Base-by-base conservation (phyloP, 164 flowering plant species). In the Aristolochia fimbriata region DNA sequence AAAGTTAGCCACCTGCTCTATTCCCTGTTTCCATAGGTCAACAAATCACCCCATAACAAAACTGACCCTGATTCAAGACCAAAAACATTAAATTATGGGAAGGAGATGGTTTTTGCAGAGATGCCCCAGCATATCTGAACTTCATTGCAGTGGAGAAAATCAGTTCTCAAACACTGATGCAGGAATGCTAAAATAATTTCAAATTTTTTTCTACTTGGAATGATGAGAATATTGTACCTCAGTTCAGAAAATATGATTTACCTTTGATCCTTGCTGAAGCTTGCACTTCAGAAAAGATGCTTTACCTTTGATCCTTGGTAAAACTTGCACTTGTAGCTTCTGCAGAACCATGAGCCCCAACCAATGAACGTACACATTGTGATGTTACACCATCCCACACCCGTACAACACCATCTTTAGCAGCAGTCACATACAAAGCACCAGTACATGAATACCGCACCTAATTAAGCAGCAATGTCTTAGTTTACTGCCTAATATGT, bases 301-400 rank as follows among this genome's bases (percentile, higher is more conserved):
- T 37, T 10, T 71, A 84, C 96, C 89, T 86, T 58, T 86, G 84
- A 70, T 89, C 97, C 73, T 83, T 87, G 6, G 89, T 87, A 62
- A 87, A 87, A 58, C 41, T 71, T 69, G 85, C 91, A 78, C 91
- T 83, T 8, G 80, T 85, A 43, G 83, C 86, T 74, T 89, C 97
- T 24, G 80, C 73, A 45, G 81, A 66, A 54, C 94, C 88, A 82
- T 86, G 97, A 22, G 94, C 94, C 59, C 82, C 80, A 62, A 66
- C 60, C 51, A 89, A 82, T 27, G 91, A 66, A 17, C 97, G 94
- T 33, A 85, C 86, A 73, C 89, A 84, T 10, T 73, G 75, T 15
- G 91, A 83, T 61, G 72, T 82, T 63, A 82, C 78, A 43, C 97
- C 94, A 79, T 90, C 94, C 94, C 91, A 90, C 27, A 90, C 61